These are phyloP conservation scores for Paracoccidioides brasiliensis DNA, from an alignment of 2,329 filamentous ascomycete species.

Conservation along the genomic window DNA sequence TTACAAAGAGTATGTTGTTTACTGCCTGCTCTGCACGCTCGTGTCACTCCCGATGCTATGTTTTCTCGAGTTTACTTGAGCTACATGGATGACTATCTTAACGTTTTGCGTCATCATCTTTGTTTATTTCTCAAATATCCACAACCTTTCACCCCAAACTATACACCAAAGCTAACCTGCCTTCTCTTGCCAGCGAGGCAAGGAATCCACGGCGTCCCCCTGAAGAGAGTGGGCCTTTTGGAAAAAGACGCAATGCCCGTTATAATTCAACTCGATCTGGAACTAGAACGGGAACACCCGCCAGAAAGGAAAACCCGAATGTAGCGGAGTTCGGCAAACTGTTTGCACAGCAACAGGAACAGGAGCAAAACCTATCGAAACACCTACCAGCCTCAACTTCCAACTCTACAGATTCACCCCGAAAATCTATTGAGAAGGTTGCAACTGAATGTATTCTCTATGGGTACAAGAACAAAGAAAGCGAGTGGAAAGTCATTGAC, in stretches of 20 bases:
- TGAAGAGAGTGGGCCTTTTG: constrained; percentile 51
- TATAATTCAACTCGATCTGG: constrained; percentile 35
- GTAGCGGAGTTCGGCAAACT: constrained; percentile 36
- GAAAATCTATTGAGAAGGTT: constrained; percentile 35
- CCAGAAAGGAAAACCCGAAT: constrained; percentile 43
- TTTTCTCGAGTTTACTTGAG: background rate
- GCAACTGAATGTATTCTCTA: constrained; percentile 74
- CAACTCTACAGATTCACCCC: constrained; percentile 24
- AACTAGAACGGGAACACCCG: constrained; percentile 46
- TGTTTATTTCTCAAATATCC: constrained; percentile 4
- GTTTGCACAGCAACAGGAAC: constrained; percentile 33
- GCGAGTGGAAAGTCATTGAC: constrained; percentile 70
- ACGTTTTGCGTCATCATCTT: background rate
- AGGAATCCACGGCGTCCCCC: constrained; percentile 40
- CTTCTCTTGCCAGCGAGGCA: constrained; percentile 24
- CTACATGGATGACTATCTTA: background rate
- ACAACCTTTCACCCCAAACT: background rate
- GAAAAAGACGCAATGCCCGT: constrained; percentile 37
- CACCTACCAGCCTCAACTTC: constrained; percentile 27
- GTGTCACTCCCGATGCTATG: background rate
- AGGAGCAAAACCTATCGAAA: constrained; percentile 23
- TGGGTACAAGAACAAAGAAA: constrained; percentile 58
- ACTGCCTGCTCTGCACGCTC: background rate
- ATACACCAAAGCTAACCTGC: constrained; percentile 3
- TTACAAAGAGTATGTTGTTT: constrained; percentile 43